Evolutionary conservation across 164 flowering plant species (phyloP).

Genomic region (Vitis vinifera): ASM3070453v1 NC_081806.1:18932501-18933000

Average conservation of each 20-base stretch:
- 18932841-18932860: slow-evolving; percentile 89
- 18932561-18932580: too few relatives aligned
- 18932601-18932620: too few relatives aligned
- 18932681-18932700: neutral
- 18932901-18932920: slow-evolving; percentile 94
- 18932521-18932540: too few relatives aligned
- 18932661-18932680: neutral
- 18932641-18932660: neutral
- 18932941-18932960: too few relatives aligned
- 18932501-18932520: too few relatives aligned
- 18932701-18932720: neutral
- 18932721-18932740: neutral
- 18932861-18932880: slow-evolving; percentile 88
- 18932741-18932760: slow-evolving; percentile 75
- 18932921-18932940: slow-evolving; percentile 92
- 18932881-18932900: slow-evolving; percentile 79
- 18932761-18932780: slow-evolving; percentile 94
- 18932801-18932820: slow-evolving; percentile 98
- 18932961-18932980: too few relatives aligned
- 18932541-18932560: too few relatives aligned
- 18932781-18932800: slow-evolving; percentile 91
- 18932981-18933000: too few relatives aligned
- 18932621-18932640: neutral
- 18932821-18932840: slow-evolving; percentile 98
- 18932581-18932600: neutral